Evolutionary conservation across 371 early-diverging fungal genomes (phyloP), one percentile per base, ranked within the genome.

Genomic region (Syncephalastrum sp.): DNA sequence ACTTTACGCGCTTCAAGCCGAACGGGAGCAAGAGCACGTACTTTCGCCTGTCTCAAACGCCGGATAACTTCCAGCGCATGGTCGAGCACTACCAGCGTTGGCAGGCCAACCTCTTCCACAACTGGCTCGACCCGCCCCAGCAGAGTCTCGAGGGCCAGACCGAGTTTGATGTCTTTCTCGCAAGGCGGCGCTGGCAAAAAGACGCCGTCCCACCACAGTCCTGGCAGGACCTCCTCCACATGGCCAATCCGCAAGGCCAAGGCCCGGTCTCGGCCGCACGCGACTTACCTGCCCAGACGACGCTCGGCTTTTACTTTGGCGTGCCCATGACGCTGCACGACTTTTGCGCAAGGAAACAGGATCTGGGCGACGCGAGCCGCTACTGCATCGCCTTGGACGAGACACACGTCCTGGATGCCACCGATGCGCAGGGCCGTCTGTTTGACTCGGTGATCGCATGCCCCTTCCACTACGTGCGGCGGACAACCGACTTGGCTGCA

Each of bases 391-490:
- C 88, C 85, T 94, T 91, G 63, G 84, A 89, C 19, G 81, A 82
- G 15, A 92, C 75, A 19, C 49, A 45, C 7, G 51, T 56, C 15
- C 17, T 51, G 33, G 61, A 61, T 17, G 54, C 82, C 15, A 92
- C 93, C 1, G 88, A 93, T 53, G 82, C 82, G 12, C 63, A 83
- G 5, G 93, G 92, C 0, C 58, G 73, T 60, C 85, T 33, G 38
- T 33, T 33, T 56, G 38, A 77, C 25, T 83, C 89, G 4, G 71
- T 72, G 7, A 66, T 85, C 38, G 83, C 82, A 53, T 93, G 94
- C 53, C 92, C 94, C 10, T 91, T 91, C 56, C 91, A 93, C 59
- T 92, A 86, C 68, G 87, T 93, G 82, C 90, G 91, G 59, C 92
- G 92, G 59, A 82, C 85, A 44, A 61, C 15, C 4, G 23, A 70